Conservation (phyloP, 306 rosid species). For the Trichosanthes cucumerina region DNA sequence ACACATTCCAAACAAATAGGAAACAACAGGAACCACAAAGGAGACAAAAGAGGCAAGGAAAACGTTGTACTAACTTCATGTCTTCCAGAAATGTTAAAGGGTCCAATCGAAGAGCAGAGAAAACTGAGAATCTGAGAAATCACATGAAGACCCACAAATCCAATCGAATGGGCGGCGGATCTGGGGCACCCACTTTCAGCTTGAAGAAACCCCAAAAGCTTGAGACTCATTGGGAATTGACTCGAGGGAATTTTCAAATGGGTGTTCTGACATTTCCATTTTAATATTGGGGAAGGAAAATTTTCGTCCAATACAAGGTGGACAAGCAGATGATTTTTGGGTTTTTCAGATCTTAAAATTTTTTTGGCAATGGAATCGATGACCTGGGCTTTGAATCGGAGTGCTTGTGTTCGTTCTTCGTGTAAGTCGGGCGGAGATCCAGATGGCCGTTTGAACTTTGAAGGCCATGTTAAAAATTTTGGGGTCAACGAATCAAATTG, state of each 20-base stretch:
- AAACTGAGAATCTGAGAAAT: background rate
- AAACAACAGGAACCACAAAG: background rate
- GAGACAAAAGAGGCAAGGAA: background rate
- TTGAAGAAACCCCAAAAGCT: background rate
- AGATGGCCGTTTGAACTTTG: too few species aligned
- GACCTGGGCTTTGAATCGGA: background rate
- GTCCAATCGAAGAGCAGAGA: background rate
- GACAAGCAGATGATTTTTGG: background rate
- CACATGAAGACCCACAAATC: background rate
- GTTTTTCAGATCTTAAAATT: background rate
- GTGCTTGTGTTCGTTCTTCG: too few species aligned
- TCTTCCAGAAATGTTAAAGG: background rate
- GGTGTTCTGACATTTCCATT: conserved; percentile 4
- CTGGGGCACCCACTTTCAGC: background rate
- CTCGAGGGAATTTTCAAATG: background rate
- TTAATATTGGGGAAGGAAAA: background rate
- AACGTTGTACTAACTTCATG: background rate
- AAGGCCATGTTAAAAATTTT: too few species aligned
- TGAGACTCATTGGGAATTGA: background rate
- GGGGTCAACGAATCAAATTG: background rate
- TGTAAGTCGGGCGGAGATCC: too few species aligned
- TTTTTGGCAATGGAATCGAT: background rate
- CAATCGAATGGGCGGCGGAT: background rate
- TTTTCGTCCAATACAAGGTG: background rate
- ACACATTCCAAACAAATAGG: background rate